These are phyloP conservation scores for Laetiporus sulphureus DNA, from an alignment of 1,284 basidiomycete species.

Conservation along the genomic window DNA sequence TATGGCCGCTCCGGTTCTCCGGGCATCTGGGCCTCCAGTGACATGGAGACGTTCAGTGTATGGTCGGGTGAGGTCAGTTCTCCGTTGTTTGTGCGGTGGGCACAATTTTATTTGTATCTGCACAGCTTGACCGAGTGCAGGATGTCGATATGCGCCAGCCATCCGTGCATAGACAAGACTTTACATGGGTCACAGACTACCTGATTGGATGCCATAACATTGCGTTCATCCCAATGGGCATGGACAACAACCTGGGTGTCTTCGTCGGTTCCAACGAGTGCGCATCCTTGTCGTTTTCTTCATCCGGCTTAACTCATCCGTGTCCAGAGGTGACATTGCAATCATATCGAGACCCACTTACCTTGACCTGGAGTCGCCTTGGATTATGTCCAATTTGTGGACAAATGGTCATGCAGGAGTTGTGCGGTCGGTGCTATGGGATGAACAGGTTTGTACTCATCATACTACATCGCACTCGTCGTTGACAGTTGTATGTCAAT, in stretches of 20 bases:
- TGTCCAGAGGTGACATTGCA: conserved; percentile 28
- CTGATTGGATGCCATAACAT: conserved; percentile 30
- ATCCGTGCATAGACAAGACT: conserved; percentile 27
- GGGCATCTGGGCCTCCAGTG: conserved; percentile 65
- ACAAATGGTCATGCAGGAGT: conserved; percentile 27
- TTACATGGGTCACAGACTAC: conserved; percentile 36
- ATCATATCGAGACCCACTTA: conserved; percentile 23
- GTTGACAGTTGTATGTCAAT: not conserved
- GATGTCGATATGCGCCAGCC: conserved; percentile 30
- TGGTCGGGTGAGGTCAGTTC: conserved; percentile 61
- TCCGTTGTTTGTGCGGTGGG: too few relatives aligned
- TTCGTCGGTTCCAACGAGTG: conserved; percentile 34
- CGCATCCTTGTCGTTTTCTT: too few relatives aligned
- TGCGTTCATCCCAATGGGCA: conserved; percentile 14
- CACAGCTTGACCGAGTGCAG: conserved; percentile 28
- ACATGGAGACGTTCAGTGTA: conserved; percentile 79
- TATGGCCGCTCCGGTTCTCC: conserved; percentile 23
- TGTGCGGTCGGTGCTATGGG: conserved; percentile 29
- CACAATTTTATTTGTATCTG: not conserved
- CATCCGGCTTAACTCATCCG: not conserved
- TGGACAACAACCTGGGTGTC: conserved; percentile 27
- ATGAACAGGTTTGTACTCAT: conserved; percentile 23
- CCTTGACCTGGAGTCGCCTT: conserved; percentile 19
- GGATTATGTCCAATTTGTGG: conserved; percentile 27
- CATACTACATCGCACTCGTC: not conserved